These are phyloP conservation scores for Cyphellophora europaea DNA, from an alignment of 2,329 filamentous ascomycete species.

Conservation along the genomic window DNA sequence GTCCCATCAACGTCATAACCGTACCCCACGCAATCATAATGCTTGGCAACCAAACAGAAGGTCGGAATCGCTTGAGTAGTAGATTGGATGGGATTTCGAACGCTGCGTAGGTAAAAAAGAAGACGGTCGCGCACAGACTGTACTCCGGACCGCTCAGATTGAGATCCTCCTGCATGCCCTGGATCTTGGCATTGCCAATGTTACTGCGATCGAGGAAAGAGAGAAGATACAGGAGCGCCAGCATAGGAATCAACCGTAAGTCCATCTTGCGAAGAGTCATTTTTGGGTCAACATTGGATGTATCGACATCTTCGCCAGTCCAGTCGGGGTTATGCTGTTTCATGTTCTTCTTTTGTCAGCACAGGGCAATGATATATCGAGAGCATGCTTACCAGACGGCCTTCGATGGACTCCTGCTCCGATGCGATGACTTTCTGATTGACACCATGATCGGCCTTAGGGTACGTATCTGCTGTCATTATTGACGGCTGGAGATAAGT, in stretches of 20 bases:
- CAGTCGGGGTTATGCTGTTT: slow-evolving; percentile 13
- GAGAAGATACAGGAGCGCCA: slow-evolving; percentile 52
- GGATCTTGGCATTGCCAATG: slow-evolving; percentile 66
- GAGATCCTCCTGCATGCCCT: slow-evolving; percentile 49
- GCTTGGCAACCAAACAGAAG: slow-evolving; percentile 19
- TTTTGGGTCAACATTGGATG: slow-evolving; percentile 7
- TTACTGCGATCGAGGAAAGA: slow-evolving; percentile 56
- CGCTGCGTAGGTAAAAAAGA: slow-evolving; percentile 50
- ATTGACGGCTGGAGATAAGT: too few relatives aligned
- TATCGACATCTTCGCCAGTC: slow-evolving; percentile 10
- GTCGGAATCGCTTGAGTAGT: slow-evolving; percentile 45
- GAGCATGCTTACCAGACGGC: slow-evolving; percentile 26
- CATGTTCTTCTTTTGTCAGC: too few relatives aligned
- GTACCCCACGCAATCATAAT: slow-evolving; percentile 35
- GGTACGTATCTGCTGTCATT: too few relatives aligned
- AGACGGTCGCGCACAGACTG: slow-evolving; percentile 44
- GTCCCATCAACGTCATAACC: slow-evolving; percentile 41
- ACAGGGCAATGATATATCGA: too few relatives aligned
- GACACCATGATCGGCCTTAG: too few relatives aligned
- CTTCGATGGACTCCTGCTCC: too few relatives aligned
- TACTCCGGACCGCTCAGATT: slow-evolving; percentile 33
- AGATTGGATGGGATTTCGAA: slow-evolving; percentile 55
- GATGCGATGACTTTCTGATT: too few relatives aligned
- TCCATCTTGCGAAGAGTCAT: slow-evolving; percentile 26
- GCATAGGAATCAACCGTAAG: slow-evolving; percentile 29